Conservation (phyloP, 305 asterid genomes). For the Nicotiana rustica region DNA sequence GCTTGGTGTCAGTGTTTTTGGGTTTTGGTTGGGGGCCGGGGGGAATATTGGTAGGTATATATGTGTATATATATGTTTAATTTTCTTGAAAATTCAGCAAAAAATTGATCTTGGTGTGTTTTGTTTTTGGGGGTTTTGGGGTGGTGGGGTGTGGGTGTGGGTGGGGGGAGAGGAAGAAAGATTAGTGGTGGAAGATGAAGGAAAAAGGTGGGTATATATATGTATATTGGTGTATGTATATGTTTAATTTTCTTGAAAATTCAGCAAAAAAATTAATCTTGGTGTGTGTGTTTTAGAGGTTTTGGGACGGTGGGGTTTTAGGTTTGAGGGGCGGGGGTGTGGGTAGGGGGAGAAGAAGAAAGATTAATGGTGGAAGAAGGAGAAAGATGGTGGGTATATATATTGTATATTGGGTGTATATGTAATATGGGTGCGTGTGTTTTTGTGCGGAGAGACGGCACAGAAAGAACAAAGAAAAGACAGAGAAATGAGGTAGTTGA, state of each 20-base stretch:
- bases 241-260: constrained; percentile 10
- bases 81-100: constrained; percentile 20
- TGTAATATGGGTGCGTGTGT: constrained; percentile 30
- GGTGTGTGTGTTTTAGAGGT: neutral
- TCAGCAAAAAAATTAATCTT: neutral
- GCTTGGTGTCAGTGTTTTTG: neutral
- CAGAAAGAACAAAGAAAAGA: constrained; percentile 33
- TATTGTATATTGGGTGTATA: constrained; percentile 26
- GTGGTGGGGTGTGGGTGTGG: neutral
- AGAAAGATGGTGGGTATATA: neutral
- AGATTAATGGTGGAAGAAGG: neutral
- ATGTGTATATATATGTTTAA: neutral
- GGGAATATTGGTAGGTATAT: neutral
- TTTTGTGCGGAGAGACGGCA: neutral
- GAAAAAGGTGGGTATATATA: neutral
- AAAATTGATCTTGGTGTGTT: neutral
- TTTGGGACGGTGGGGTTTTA: neutral
- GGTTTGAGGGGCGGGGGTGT: neutral
- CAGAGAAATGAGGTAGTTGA: constrained; percentile 22
- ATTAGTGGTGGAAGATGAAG: neutral
- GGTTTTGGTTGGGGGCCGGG: neutral
- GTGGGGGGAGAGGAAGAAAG: neutral
- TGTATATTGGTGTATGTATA: too few species aligned
- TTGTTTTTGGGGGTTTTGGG: neutral
- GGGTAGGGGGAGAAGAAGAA: neutral